Conservation (phyloP, 108 stramenopile genomes). For the Hondaea fermentalgiana region DNA sequence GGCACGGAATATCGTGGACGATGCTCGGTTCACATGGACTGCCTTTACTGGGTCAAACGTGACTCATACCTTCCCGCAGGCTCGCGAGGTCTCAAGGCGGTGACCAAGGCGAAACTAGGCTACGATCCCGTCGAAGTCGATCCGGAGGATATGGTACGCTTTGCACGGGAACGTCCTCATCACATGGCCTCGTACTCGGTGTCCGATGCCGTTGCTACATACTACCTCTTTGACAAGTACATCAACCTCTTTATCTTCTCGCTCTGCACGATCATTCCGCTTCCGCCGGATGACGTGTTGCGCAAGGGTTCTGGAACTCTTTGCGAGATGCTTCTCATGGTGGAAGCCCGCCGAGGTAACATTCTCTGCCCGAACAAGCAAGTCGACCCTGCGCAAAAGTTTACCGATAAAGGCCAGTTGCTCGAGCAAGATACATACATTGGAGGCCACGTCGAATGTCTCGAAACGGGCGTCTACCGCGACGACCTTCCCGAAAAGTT, state of each 20-base stretch:
- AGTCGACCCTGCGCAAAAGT: constrained; percentile 69
- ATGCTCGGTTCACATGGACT: constrained; percentile 78
- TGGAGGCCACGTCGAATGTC: constrained; percentile 95
- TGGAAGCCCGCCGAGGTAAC: constrained; percentile 77
- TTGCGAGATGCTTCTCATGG: constrained; percentile 93
- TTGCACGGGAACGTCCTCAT: constrained; percentile 74
- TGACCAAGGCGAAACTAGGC: constrained; percentile 94
- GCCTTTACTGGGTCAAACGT: constrained; percentile 94
- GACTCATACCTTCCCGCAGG: constrained; percentile 98
- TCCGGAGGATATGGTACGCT: constrained; percentile 95
- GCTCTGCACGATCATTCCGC: constrained; percentile 96
- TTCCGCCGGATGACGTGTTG: constrained; percentile 93
- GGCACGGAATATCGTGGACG: constrained; percentile 44
- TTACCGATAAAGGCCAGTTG: constrained; percentile 77
- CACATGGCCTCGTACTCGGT: constrained; percentile 98
- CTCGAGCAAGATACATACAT: constrained; percentile 97
- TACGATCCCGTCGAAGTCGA: constrained; percentile 98
- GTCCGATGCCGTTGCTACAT: constrained; percentile 96
- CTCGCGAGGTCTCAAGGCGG: constrained; percentile 92
- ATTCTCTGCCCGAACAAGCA: constrained; percentile 98
- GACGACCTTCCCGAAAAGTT: constrained; percentile 88
- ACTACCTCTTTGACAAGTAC: constrained; percentile 88
- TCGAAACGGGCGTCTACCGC: constrained; percentile 97
- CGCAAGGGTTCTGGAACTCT: constrained; percentile 87
- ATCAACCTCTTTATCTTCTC: constrained; percentile 97